These are phyloP conservation scores for Thelonectria blattea DNA, from an alignment of 2,329 filamentous ascomycete species.

Conservation along the genomic window DNA sequence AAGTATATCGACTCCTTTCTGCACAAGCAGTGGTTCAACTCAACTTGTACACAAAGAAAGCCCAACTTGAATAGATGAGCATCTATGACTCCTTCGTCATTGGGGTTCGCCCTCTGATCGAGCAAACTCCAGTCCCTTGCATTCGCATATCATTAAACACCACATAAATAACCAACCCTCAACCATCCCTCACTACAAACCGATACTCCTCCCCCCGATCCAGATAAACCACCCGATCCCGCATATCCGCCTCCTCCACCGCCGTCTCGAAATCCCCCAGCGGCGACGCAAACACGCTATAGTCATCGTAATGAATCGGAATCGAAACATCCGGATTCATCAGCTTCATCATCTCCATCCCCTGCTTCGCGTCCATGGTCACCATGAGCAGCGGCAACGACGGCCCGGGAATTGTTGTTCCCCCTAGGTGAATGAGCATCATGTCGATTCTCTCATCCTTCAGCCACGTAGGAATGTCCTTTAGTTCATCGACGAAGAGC, in stretches of 20 bases:
- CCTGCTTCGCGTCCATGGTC: conserved; percentile 71
- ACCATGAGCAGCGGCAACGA: conserved; percentile 67
- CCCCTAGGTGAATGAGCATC: conserved; percentile 71
- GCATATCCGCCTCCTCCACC: conserved; percentile 40
- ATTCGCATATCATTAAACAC: no score
- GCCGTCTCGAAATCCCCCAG: conserved; percentile 64
- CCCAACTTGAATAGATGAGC: no score
- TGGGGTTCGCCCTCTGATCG: no score
- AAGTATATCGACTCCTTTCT: no score
- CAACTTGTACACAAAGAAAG: no score
- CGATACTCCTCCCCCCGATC: conserved; percentile 27
- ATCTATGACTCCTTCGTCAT: no score
- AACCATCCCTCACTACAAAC: neutral
- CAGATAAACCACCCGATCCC: neutral
- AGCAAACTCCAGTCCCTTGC: no score
- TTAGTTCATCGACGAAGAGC: conserved; percentile 60
- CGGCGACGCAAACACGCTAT: conserved; percentile 66
- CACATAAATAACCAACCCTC: no score
- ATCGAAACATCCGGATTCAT: conserved; percentile 67
- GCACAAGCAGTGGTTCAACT: no score
- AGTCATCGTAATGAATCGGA: conserved; percentile 70
- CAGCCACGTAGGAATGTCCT: conserved; percentile 64
- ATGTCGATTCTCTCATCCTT: conserved; percentile 62
- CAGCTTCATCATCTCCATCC: conserved; percentile 63
- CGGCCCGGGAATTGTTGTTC: conserved; percentile 68